phyloP scores from a whole-genome alignment of 805 yeast species.

The Nakazawaea wickerhamii region DNA sequence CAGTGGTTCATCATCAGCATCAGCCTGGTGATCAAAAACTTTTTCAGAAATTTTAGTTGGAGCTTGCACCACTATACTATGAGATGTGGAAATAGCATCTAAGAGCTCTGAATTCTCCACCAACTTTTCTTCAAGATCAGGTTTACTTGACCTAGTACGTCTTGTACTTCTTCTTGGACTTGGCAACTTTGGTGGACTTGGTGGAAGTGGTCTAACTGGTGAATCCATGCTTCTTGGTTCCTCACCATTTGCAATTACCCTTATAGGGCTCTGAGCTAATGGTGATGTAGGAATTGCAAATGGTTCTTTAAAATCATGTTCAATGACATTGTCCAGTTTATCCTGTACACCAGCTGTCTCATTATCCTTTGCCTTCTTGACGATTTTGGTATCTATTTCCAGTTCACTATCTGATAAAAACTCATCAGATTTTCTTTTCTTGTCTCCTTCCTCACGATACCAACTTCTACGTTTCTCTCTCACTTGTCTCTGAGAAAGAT shows the following conservation, averaged over 20 bases:
- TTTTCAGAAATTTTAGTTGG: background rate
- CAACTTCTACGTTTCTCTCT: conserved; percentile 3
- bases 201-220: too few species aligned
- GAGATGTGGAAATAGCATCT: too few species aligned
- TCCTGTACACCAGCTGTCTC: background rate
- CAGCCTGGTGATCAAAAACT: conserved; percentile 7
- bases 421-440: conserved; percentile 24
- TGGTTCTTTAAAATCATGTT: too few species aligned
- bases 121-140: too few species aligned
- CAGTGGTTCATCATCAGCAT: background rate
- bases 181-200: too few species aligned
- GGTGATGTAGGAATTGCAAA: too few species aligned
- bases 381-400: background rate
- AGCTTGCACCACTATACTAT: too few species aligned
- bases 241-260: too few species aligned
- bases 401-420: background rate
- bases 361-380: background rate
- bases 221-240: too few species aligned
- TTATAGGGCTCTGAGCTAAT: too few species aligned
- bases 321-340: too few species aligned
- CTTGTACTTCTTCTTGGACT: background rate
- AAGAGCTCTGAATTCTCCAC: too few species aligned
- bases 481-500: background rate
- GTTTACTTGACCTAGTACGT: background rate
- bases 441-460: conserved; percentile 28